Conservation (phyloP, 108 stramenopile genomes). For the Mayamaea pseudoterrestris region DNA sequence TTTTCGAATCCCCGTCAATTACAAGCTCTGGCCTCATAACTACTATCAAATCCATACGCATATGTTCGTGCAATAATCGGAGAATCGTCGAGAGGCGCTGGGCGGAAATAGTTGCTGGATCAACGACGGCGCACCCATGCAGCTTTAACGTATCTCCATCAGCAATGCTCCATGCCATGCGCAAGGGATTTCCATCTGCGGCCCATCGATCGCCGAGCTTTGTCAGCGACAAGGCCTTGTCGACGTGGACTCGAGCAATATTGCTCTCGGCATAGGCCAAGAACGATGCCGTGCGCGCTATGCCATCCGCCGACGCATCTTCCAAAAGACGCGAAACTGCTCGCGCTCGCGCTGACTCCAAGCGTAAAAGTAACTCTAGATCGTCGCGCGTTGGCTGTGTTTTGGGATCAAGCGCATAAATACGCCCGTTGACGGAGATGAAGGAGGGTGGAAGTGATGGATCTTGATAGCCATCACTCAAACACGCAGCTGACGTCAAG, state of each 20-base stretch:
- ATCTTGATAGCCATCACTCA: too few relatives aligned
- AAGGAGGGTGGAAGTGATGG: too few relatives aligned
- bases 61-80: constrained; percentile 50
- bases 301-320: constrained; percentile 5
- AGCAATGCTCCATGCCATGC: too few relatives aligned
- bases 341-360: constrained; percentile 26
- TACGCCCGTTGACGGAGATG: too few relatives aligned
- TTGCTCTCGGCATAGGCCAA: too few relatives aligned
- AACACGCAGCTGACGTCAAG: too few relatives aligned
- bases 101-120: constrained; percentile 81
- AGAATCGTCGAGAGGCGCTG: constrained; percentile 81
- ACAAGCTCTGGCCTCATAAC: constrained; percentile 48
- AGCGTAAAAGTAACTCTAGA: constrained; percentile 43
- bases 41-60: constrained; percentile 57
- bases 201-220: too few relatives aligned
- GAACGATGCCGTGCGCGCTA: too few relatives aligned
- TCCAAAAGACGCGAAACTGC: constrained; percentile 33
- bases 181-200: too few relatives aligned
- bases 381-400: too few relatives aligned
- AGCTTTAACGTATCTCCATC: constrained; percentile 17
- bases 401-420: constrained; percentile 14
- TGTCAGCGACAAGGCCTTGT: too few relatives aligned
- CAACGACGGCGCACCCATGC: constrained; percentile 65
- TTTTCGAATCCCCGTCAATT: constrained; percentile 40
- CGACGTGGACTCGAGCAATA: too few relatives aligned